phyloP scores from a whole-genome alignment of 768 basidiomycete genomes.

The Lentinula sp. region DNA sequence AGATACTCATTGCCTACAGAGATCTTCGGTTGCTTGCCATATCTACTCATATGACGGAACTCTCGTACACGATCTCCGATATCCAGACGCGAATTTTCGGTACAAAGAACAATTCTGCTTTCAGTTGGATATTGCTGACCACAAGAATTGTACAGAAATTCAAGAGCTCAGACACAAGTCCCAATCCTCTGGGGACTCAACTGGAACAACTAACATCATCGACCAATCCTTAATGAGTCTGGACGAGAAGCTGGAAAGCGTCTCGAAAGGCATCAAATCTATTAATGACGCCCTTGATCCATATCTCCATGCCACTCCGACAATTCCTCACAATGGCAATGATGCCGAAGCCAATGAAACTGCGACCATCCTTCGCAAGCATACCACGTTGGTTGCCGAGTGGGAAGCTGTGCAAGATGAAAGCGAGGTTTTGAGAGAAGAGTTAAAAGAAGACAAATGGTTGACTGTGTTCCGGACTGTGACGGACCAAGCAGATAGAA shows the following conservation, averaged over 20 bases:
- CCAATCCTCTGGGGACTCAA: slow-evolving; percentile 52
- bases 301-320: slow-evolving; percentile 46
- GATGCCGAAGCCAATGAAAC: slow-evolving; percentile 28
- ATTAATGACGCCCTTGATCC: slow-evolving; percentile 64
- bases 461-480: slow-evolving; percentile 91
- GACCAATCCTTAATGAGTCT: slow-evolving; percentile 77
- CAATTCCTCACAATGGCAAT: slow-evolving; percentile 28
- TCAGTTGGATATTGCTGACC: background rate
- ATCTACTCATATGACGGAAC: slow-evolving; percentile 82
- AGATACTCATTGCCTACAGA: slow-evolving; percentile 29
- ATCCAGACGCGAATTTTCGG: slow-evolving; percentile 91
- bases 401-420: slow-evolving; percentile 82
- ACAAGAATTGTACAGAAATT: slow-evolving; percentile 52
- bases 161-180: slow-evolving; percentile 90
- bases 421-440: slow-evolving; percentile 77
- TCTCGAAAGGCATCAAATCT: slow-evolving; percentile 65
- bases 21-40: slow-evolving; percentile 72
- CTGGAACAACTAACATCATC: slow-evolving; percentile 61
- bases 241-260: slow-evolving; percentile 71
- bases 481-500: slow-evolving; percentile 91
- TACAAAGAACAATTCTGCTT: slow-evolving; percentile 17
- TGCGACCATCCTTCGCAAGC: slow-evolving; percentile 60
- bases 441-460: slow-evolving; percentile 97
- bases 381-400: slow-evolving; percentile 62
- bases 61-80: slow-evolving; percentile 82